A percentile compares a stretch with the other conserved stretches of the same genome.
These are phyloP conservation scores for Pythium sp. DNA, from an alignment of 352 stramenopile genomes.

Conservation along the genomic window DNA sequence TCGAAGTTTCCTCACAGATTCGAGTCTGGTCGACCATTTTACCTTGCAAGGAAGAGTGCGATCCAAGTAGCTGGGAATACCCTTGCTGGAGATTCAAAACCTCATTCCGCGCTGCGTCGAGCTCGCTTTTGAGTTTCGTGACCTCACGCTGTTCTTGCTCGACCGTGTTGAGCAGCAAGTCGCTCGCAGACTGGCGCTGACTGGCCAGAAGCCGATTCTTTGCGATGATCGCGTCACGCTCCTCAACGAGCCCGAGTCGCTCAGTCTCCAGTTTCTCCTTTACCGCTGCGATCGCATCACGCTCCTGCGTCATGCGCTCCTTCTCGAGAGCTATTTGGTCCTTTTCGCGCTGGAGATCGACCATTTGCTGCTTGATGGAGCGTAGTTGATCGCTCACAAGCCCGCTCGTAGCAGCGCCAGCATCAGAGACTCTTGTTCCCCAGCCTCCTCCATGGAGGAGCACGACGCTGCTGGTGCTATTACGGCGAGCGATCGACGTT, in stretches of 20 bases:
- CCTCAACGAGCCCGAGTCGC: constrained; percentile 1
- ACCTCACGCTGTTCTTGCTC: constrained; percentile 13
- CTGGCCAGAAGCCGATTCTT: constrained; percentile 2
- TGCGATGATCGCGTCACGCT: constrained; percentile 6
- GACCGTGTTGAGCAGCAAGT: background rate
- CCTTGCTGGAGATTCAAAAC: constrained; percentile 18
- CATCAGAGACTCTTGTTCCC: background rate
- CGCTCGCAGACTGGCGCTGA: constrained; percentile 5
- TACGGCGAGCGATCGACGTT: constrained; percentile 2
- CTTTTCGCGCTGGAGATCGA: constrained; percentile 11
- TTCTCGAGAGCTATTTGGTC: constrained; percentile 6
- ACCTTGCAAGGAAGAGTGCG: constrained; percentile 21
- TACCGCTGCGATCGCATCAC: constrained; percentile 16
- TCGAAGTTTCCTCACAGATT: constrained; percentile 17
- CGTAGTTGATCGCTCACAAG: constrained; percentile 11
- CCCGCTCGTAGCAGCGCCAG: constrained; percentile 6
- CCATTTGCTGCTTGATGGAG: constrained; percentile 12
- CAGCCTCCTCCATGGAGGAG: constrained; percentile 5
- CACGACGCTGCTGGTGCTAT: constrained; percentile 15
- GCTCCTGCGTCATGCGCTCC: constrained; percentile 20
- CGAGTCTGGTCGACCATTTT: constrained; percentile 28
- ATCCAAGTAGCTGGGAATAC: constrained; percentile 14
- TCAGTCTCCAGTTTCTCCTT: constrained; percentile 12
- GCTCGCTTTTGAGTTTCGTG: constrained; percentile 1
- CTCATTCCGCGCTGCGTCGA: constrained; percentile 8